phyloP scores from a whole-genome alignment of 139 green algal species.

The Closterium sp. region DNA sequence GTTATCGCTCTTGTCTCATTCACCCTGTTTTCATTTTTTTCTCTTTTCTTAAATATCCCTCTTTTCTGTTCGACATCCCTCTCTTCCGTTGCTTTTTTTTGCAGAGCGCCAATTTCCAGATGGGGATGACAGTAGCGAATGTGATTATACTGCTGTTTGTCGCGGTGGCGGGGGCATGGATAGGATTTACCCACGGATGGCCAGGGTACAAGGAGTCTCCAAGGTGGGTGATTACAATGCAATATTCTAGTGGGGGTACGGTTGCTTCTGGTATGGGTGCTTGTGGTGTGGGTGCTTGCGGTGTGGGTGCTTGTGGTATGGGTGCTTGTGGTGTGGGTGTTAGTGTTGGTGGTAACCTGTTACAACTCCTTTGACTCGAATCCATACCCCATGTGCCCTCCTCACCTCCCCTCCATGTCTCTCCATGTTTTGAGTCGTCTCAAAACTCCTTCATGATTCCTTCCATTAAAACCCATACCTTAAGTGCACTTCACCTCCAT shows the following conservation, averaged over 20 bases:
- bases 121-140: constrained; percentile 8
- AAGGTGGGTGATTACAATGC: neutral
- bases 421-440: neutral
- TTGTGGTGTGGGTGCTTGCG: neutral
- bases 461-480: neutral
- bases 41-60: too few species aligned
- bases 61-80: too few species aligned
- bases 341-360: too few species aligned
- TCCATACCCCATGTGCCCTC: neutral
- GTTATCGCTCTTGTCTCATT: too few species aligned
- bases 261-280: neutral
- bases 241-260: neutral
- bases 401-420: neutral
- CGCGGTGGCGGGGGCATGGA: constrained; percentile 12
- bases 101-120: constrained; percentile 34
- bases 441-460: neutral
- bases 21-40: too few species aligned
- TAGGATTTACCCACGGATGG: constrained; percentile 19
- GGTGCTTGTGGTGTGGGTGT: too few species aligned
- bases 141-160: constrained; percentile 40
- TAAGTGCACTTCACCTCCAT: too few species aligned
- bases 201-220: constrained; percentile 22
- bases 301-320: too few species aligned
- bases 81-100: neutral
- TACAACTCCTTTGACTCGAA: too few species aligned